These are phyloP conservation scores for Saccharomyces hybrid DNA, from an alignment of 1,139 yeast genomes.

Conservation along the genomic window DNA sequence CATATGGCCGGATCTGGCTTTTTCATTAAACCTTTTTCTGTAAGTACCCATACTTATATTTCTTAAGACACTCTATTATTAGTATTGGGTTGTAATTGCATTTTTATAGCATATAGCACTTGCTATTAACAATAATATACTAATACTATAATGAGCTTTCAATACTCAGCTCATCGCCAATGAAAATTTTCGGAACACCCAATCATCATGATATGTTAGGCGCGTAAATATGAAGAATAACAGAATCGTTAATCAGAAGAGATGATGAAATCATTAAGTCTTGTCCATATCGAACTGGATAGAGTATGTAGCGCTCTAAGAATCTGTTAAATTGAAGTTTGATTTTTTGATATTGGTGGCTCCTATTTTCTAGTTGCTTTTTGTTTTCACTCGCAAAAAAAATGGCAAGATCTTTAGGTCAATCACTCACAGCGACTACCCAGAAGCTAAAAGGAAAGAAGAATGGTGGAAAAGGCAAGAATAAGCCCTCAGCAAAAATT, in stretches of 20 bases:
- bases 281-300: neutral
- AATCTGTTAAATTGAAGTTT: neutral
- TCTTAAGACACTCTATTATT: neutral
- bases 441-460: neutral
- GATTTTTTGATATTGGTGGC: neutral
- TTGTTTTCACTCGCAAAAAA: neutral
- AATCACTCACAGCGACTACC: neutral
- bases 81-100: neutral
- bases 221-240: neutral
- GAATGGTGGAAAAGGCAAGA: slow-evolving; percentile 7
- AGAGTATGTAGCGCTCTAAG: neutral
- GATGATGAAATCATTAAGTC: neutral
- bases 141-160: neutral
- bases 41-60: slow-evolving; percentile 60
- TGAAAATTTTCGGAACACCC: neutral
- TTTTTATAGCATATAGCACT: neutral
- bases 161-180: neutral
- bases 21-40: slow-evolving; percentile 73
- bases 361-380: neutral
- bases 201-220: neutral
- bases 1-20: slow-evolving; percentile 79
- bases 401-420: neutral
- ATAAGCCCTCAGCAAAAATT: neutral
- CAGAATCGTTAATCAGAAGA: neutral
- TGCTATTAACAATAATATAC: neutral